Percentiles rank a stretch among this genome's conserved stretches.
phyloP scores from a whole-genome alignment of 202 grass and related monocot genomes.

The Carex arenaria region DNA sequence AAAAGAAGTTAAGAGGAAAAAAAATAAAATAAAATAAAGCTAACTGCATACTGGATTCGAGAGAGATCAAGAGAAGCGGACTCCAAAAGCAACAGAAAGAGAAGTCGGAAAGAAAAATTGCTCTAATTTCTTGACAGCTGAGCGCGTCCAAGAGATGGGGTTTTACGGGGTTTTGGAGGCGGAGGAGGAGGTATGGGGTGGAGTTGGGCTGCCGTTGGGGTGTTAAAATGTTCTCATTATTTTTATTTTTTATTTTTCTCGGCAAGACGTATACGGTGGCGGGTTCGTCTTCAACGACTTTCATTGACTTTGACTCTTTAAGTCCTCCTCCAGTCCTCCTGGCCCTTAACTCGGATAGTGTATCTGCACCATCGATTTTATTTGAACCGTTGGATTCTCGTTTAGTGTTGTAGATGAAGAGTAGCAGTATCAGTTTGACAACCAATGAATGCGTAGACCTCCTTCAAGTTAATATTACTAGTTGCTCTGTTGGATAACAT shows the following conservation, averaged over 20 bases:
- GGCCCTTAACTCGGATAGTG: neutral
- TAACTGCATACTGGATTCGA: neutral
- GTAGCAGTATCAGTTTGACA: neutral
- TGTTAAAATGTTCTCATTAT: too few relatives aligned
- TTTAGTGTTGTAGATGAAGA: neutral
- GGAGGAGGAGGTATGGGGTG: neutral
- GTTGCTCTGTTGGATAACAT: neutral
- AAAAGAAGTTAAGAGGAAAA: neutral
- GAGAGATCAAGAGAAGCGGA: neutral
- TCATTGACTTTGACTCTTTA: neutral
- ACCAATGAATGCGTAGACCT: neutral
- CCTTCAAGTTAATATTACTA: neutral
- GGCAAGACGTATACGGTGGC: neutral
- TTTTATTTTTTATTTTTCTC: neutral
- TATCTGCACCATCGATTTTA: neutral
- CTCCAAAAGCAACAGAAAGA: neutral
- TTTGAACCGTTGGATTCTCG: neutral
- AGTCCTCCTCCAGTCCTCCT: neutral
- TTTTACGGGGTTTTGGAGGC: slow-evolving; percentile 9
- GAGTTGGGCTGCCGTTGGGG: neutral
- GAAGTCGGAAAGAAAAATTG: neutral
- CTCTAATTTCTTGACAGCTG: neutral
- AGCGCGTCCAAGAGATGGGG: neutral
- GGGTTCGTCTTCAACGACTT: neutral
- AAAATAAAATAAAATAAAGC: neutral